phyloP scores from a whole-genome alignment of 805 yeast species.

The Candida maesae region DNA sequence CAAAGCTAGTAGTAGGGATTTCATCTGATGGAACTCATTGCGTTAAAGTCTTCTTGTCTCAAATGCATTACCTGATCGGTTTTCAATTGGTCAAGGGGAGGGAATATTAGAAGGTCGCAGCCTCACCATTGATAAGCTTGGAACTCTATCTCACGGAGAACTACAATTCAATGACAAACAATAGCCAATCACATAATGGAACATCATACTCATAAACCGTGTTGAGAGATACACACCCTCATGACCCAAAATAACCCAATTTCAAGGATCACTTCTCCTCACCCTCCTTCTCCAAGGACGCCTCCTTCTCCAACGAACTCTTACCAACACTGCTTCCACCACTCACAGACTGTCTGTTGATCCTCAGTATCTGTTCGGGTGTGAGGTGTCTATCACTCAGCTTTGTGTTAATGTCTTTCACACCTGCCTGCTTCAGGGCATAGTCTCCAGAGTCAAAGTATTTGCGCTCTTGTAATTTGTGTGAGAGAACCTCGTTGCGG shows the following conservation, averaged over 20 bases:
- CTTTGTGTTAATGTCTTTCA: constrained; percentile 23
- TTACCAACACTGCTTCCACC: constrained; percentile 43
- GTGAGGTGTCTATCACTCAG: constrained; percentile 22
- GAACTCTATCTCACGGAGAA: too few species aligned
- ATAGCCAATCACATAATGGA: too few species aligned
- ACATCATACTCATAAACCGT: not conserved
- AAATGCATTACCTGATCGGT: too few species aligned
- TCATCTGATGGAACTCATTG: too few species aligned
- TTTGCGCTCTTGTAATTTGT: constrained; percentile 81
- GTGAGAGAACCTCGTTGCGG: constrained; percentile 67
- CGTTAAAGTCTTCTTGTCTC: too few species aligned
- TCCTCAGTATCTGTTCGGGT: constrained; percentile 52
- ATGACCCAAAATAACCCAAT: too few species aligned
- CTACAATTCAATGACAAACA: too few species aligned
- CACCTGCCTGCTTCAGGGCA: constrained; percentile 75
- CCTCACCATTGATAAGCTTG: too few species aligned
- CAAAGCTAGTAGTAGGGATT: too few species aligned
- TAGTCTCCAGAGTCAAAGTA: constrained; percentile 94
- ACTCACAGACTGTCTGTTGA: constrained; percentile 56
- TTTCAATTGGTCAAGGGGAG: too few species aligned
- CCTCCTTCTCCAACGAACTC: constrained; percentile 52
- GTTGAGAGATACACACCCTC: too few species aligned
- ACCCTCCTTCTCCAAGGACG: constrained; percentile 19
- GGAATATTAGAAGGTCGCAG: too few species aligned
- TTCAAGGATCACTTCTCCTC: constrained; percentile 4